These are phyloP conservation scores for Ustilago curta DNA, from an alignment of 1,284 basidiomycete species.

Conservation along the genomic window DNA sequence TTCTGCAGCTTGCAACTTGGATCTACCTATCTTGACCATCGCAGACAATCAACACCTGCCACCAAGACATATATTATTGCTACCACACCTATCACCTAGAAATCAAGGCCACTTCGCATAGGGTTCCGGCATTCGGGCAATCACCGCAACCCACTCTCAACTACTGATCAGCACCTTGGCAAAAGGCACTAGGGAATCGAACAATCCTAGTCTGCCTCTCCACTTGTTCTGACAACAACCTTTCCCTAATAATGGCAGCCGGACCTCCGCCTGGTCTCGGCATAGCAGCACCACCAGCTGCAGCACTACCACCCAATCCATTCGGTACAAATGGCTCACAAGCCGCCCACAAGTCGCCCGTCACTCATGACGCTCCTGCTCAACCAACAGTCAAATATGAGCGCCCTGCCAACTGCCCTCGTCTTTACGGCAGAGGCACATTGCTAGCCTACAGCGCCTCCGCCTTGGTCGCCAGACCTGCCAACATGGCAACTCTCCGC, in stretches of 20 bases:
- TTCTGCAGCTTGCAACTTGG: background rate
- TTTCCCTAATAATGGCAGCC: slow-evolving; percentile 37
- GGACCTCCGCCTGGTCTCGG: slow-evolving; percentile 54
- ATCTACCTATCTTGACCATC: background rate
- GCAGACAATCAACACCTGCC: background rate
- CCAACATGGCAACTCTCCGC: slow-evolving; percentile 81
- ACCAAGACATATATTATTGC: background rate
- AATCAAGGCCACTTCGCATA: background rate
- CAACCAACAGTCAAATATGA: slow-evolving; percentile 22
- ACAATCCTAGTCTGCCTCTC: slow-evolving; percentile 24
- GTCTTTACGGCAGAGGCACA: slow-evolving; percentile 31
- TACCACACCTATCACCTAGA: too few species aligned
- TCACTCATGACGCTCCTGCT: slow-evolving; percentile 8
- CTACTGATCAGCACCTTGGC: slow-evolving; percentile 12
- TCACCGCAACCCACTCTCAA: slow-evolving; percentile 1
- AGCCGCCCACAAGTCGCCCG: slow-evolving; percentile 21
- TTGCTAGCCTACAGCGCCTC: slow-evolving; percentile 79
- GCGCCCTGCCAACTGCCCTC: slow-evolving; percentile 41
- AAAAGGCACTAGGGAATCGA: slow-evolving; percentile 24
- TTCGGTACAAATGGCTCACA: slow-evolving; percentile 37
- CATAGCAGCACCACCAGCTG: slow-evolving; percentile 40
- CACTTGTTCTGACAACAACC: slow-evolving; percentile 8
- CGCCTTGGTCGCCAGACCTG: slow-evolving; percentile 79
- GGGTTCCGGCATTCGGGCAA: background rate
- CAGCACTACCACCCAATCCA: slow-evolving; percentile 49